Percentiles rank a stretch among this genome's conserved stretches.
These are phyloP conservation scores for Chalciporus sp. DNA, from an alignment of 1,284 basidiomycete species.

Conservation along the genomic window DNA sequence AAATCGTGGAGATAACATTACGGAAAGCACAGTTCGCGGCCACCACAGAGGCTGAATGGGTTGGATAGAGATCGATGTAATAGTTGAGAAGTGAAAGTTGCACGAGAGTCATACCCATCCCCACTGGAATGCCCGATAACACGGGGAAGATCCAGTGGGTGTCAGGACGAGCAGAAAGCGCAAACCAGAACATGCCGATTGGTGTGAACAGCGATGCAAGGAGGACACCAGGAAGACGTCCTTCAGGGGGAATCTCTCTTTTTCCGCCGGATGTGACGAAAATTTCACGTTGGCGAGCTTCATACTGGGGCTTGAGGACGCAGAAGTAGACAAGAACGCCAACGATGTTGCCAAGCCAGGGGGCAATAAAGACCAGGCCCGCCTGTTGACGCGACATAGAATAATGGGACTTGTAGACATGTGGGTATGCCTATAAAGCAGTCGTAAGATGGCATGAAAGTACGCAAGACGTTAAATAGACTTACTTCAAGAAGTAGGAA, in stretches of 20 bases:
- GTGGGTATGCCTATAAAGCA: neutral
- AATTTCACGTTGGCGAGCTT: conserved; percentile 12
- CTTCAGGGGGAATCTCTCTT: conserved; percentile 21
- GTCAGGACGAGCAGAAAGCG: conserved; percentile 22
- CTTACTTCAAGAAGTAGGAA: conserved; percentile 31
- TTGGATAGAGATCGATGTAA: conserved; percentile 34
- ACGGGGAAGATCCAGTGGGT: conserved; percentile 22
- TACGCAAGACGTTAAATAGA: conserved; percentile 15
- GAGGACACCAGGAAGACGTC: conserved; percentile 26
- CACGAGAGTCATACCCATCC: conserved; percentile 34
- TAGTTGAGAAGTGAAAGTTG: conserved; percentile 32
- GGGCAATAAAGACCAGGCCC: conserved; percentile 27
- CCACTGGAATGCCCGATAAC: conserved; percentile 28
- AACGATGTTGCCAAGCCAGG: conserved; percentile 29
- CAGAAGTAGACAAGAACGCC: conserved; percentile 28
- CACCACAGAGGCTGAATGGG: conserved; percentile 29
- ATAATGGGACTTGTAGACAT: conserved; percentile 26
- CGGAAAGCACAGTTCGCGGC: conserved; percentile 30
- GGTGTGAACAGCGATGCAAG: conserved; percentile 26
- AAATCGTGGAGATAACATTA: conserved; percentile 17
- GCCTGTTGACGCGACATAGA: conserved; percentile 27
- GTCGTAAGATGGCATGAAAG: conserved; percentile 6
- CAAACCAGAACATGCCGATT: conserved; percentile 33
- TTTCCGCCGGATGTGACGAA: conserved; percentile 15
- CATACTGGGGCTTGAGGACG: conserved; percentile 27